A percentile compares a stretch with the other conserved stretches of the same genome.
phyloP scores from a whole-genome alignment of 2,329 filamentous ascomycete genomes.

The Xylogone sp. region DNA sequence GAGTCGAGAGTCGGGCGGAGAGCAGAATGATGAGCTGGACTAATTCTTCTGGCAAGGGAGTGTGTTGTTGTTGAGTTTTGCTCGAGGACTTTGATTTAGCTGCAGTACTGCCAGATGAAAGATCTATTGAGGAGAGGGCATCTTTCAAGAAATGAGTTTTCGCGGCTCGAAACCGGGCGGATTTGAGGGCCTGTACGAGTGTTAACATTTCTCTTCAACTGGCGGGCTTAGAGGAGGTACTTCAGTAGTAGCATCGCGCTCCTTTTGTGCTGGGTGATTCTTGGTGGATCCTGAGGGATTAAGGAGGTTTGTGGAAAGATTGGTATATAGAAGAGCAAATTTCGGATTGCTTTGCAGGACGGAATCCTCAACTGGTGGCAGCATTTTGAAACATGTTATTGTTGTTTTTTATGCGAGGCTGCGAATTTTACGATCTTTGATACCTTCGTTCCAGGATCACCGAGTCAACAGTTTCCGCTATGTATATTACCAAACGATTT shows the following conservation, averaged over 20 bases:
- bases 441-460: background rate
- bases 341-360: conserved; percentile 54
- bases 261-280: conserved; percentile 44
- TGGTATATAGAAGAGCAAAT: conserved; percentile 55
- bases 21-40: conserved; percentile 53
- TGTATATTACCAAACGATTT: too few relatives aligned
- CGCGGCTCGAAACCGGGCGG: conserved; percentile 43
- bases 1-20: conserved; percentile 36
- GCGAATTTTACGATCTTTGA: background rate
- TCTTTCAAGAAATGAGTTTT: conserved; percentile 47
- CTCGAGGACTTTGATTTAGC: conserved; percentile 15
- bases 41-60: conserved; percentile 41
- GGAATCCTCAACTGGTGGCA: conserved; percentile 53
- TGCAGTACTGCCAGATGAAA: conserved; percentile 23
- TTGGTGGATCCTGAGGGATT: conserved; percentile 56
- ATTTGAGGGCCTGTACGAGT: conserved; percentile 42
- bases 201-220: conserved; percentile 1
- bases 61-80: conserved; percentile 7
- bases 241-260: conserved; percentile 45
- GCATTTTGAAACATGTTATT: conserved; percentile 35
- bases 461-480: too few relatives aligned
- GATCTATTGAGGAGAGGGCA: conserved; percentile 44
- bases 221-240: conserved; percentile 31
- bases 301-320: conserved; percentile 49
- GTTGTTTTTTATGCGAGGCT: background rate